phyloP scores from a whole-genome alignment of 78 protist genomes.

The Creolimax fragrantissima region DNA sequence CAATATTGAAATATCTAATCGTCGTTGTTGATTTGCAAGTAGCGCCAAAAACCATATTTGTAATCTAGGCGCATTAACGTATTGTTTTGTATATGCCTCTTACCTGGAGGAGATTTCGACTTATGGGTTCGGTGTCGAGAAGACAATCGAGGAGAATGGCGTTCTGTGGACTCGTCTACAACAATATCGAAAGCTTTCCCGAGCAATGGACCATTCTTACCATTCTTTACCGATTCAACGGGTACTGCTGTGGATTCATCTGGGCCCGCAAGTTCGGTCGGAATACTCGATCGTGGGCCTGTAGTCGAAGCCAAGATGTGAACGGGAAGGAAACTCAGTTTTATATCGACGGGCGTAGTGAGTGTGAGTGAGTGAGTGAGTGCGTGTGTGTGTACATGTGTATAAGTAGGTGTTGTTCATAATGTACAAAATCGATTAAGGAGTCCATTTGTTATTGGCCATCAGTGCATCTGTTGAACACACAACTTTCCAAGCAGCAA shows the following conservation, averaged over 20 bases:
- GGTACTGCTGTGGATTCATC: too few relatives aligned
- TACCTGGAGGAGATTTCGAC: too few relatives aligned
- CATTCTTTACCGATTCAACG: too few relatives aligned
- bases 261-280: too few relatives aligned
- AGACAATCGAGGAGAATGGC: too few relatives aligned
- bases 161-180: too few relatives aligned
- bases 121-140: too few relatives aligned
- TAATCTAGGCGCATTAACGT: background rate
- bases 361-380: background rate
- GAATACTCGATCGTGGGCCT: too few relatives aligned
- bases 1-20: background rate
- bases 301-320: too few relatives aligned
- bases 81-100: background rate
- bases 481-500: background rate
- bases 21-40: background rate
- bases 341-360: background rate
- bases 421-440: background rate
- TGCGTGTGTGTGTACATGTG: background rate
- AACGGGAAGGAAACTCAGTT: background rate
- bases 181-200: too few relatives aligned
- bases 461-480: background rate
- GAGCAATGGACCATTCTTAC: too few relatives aligned
- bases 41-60: background rate
- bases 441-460: background rate
- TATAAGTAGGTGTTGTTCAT: background rate